phyloP scores from a whole-genome alignment of 805 yeast genomes.

The Wickerhamiella australiensis region DNA sequence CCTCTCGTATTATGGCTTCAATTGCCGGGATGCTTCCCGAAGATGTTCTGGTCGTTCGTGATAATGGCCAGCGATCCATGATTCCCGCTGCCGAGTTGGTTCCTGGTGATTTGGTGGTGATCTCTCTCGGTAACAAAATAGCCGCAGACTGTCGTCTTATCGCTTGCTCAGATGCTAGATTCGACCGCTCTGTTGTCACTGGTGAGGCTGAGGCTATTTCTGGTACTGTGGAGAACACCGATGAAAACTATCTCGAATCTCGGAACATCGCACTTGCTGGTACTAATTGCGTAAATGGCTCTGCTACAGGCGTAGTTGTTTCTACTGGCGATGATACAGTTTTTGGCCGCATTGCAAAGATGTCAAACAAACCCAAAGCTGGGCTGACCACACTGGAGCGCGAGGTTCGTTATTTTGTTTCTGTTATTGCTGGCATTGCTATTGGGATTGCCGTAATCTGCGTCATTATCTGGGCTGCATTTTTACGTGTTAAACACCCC shows the following conservation, averaged over 20 bases:
- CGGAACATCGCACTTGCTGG: constrained; percentile 84
- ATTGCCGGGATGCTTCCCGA: constrained; percentile 35
- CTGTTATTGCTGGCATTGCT: constrained; percentile 34
- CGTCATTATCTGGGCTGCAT: constrained; percentile 70
- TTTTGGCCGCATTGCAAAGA: constrained; percentile 82
- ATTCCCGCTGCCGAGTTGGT: constrained; percentile 73
- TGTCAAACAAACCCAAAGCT: constrained; percentile 93
- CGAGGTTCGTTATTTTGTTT: constrained; percentile 21
- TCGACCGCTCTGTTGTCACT: constrained; percentile 78
- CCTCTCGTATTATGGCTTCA: constrained; percentile 38
- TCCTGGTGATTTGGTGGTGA: constrained; percentile 67
- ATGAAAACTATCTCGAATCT: constrained; percentile 43
- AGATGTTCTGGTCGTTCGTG: constrained; percentile 50
- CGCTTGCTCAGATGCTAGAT: constrained; percentile 71
- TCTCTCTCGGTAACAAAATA: constrained; percentile 69
- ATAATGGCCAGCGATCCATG: constrained; percentile 51
- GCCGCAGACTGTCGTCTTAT: constrained; percentile 81
- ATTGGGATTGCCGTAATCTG: constrained; percentile 77
- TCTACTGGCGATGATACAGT: constrained; percentile 82
- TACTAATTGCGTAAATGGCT: constrained; percentile 85
- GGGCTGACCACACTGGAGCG: constrained; percentile 48
- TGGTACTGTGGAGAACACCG: constrained; percentile 32
- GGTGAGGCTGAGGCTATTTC: constrained; percentile 78
- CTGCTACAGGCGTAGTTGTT: constrained; percentile 79
- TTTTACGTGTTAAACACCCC: constrained; percentile 65